A percentile compares a stretch with the other conserved stretches of the same genome.
Evolutionary conservation across 441 rosid species (phyloP).

Genomic region (Pelargonium myrrhifolium): DNA sequence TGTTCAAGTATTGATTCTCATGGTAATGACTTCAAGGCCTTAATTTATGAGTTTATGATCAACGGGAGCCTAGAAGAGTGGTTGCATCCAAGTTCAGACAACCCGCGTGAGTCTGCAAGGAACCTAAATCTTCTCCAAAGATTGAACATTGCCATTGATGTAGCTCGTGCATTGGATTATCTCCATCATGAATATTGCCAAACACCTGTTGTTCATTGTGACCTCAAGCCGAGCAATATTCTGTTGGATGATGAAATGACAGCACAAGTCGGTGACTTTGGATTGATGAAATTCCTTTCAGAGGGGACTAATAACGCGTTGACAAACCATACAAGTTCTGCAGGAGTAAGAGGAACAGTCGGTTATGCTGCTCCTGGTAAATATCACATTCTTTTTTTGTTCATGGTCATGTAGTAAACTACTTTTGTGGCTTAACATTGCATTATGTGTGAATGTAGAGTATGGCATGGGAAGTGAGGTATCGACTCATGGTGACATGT

Average conservation of each 20-base stretch:
- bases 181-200: conserved; percentile 13
- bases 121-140: not conserved
- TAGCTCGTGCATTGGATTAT: not conserved
- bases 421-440: not conserved
- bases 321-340: not conserved
- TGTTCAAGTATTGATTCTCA: too few relatives aligned
- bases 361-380: conserved; percentile 9
- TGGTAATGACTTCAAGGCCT: too few relatives aligned
- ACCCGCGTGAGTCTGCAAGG: not conserved
- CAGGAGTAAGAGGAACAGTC: conserved; percentile 1
- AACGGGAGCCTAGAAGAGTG: conserved; percentile 13
- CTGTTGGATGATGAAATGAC: conserved; percentile 10
- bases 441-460: too few relatives aligned
- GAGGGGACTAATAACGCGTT: not conserved
- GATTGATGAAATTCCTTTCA: not conserved
- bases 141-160: conserved; percentile 6
- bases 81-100: not conserved
- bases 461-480: too few relatives aligned
- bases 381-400: too few relatives aligned
- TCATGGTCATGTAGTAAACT: conserved; percentile 7
- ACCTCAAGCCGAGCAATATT: conserved; percentile 14
- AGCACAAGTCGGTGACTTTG: conserved; percentile 14
- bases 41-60: too few relatives aligned
- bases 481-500: too few relatives aligned
- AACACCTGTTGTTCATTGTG: not conserved